Evolutionary conservation across 305 asterid genomes (phyloP).

Genomic region (Solanum hybrid): DNA sequence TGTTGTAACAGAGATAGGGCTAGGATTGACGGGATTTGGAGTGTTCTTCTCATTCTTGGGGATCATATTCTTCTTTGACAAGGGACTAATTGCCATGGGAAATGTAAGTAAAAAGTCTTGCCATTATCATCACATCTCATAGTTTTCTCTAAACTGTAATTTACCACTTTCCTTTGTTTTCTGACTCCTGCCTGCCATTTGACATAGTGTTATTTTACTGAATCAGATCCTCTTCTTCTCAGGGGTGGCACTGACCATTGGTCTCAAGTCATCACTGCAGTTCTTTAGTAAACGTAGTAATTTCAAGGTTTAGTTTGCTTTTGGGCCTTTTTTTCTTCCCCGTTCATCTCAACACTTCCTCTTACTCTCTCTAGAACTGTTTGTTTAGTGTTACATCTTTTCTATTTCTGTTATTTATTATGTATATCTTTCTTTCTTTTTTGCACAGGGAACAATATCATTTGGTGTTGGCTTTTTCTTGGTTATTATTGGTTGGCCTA

Average conservation of each 20-base stretch:
- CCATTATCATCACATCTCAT: neutral
- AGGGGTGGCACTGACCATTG: constrained; percentile 77
- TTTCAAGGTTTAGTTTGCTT: constrained; percentile 35
- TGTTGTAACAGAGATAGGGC: constrained; percentile 65
- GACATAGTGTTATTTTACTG: constrained; percentile 15
- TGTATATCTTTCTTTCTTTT: neutral
- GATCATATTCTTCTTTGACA: constrained; percentile 81
- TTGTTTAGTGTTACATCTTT: neutral
- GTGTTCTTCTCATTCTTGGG: constrained; percentile 86
- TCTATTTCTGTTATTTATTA: neutral
- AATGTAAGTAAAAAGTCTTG: constrained; percentile 48
- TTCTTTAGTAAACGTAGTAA: constrained; percentile 51
- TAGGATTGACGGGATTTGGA: constrained; percentile 95
- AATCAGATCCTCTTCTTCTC: constrained; percentile 86
- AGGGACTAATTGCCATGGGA: constrained; percentile 96
- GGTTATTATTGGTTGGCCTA: constrained; percentile 55
- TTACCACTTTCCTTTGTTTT: neutral
- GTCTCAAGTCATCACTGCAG: constrained; percentile 45
- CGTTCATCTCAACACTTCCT: neutral
- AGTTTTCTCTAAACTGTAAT: neutral
- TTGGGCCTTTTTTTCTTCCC: neutral
- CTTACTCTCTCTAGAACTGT: neutral
- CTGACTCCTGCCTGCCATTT: neutral
- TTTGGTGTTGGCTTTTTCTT: constrained; percentile 51
- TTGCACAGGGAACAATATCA: constrained; percentile 41